Percentiles rank a stretch among this genome's conserved stretches.
Conservation (phyloP, 805 yeast genomes). For the Citeromyces matritensis region DNA sequence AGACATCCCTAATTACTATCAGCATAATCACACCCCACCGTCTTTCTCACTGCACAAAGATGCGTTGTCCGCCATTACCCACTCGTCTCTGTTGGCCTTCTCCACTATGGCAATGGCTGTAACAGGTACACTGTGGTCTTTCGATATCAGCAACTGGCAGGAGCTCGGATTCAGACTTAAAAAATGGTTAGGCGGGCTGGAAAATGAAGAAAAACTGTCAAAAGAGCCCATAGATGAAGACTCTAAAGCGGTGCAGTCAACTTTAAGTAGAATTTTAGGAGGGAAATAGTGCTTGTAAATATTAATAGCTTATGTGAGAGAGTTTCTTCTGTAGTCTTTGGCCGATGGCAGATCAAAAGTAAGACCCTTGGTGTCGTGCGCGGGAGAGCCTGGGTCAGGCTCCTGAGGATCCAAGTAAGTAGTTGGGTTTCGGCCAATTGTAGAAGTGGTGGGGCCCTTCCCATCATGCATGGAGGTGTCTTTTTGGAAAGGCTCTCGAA, state of each 20-base stretch:
- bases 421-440: too few species aligned
- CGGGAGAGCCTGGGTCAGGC: too few species aligned
- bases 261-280: too few species aligned
- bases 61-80: constrained; percentile 73
- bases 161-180: constrained; percentile 67
- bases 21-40: constrained; percentile 80
- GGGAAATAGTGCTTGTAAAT: too few species aligned
- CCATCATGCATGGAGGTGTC: too few species aligned
- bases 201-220: constrained; percentile 30
- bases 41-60: constrained; percentile 67
- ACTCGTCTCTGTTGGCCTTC: constrained; percentile 64
- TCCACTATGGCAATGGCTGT: constrained; percentile 59
- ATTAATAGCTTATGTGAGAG: too few species aligned
- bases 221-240: constrained; percentile 43
- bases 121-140: constrained; percentile 68
- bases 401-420: too few species aligned
- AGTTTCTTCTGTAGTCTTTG: too few species aligned
- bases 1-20: constrained; percentile 60
- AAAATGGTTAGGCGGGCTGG: constrained; percentile 51
- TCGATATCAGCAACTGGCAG: constrained; percentile 50
- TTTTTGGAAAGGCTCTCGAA: too few species aligned
- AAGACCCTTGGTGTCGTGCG: too few species aligned
- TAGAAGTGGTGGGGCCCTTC: too few species aligned
- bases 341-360: too few species aligned
- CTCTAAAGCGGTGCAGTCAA: constrained; percentile 30